Evolutionary conservation across 176 grass and related monocot species (phyloP).

Genomic region (Hordeum marinum): DNA sequence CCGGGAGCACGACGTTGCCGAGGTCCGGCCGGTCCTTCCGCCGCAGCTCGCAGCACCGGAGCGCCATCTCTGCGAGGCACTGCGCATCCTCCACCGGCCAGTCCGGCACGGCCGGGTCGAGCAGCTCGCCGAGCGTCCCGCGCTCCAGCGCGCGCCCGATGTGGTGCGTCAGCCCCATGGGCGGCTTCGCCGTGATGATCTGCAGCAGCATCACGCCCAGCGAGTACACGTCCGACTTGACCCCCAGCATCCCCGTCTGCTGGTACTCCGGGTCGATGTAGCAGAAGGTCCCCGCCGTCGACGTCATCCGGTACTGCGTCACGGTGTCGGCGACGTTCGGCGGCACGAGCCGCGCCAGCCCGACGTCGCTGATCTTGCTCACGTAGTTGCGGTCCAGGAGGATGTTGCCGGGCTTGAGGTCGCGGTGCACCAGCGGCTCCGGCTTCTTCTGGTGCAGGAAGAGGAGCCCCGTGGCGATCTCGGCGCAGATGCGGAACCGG

Average conservation of each 20-base stretch:
- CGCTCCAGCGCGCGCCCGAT: conserved; percentile 44
- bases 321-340: conserved; percentile 53
- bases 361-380: conserved; percentile 96
- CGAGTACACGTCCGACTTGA: conserved; percentile 73
- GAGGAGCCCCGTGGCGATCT: conserved; percentile 76
- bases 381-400: conserved; percentile 84
- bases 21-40: conserved; percentile 57
- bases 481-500: conserved; percentile 78
- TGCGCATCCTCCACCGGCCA: conserved; percentile 75
- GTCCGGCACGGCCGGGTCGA: conserved; percentile 46
- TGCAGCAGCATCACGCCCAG: conserved; percentile 72
- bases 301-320: conserved; percentile 78
- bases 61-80: conserved; percentile 49
- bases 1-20: conserved; percentile 45
- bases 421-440: conserved; percentile 86
- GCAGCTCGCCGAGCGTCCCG: conserved; percentile 41
- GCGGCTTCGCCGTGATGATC: conserved; percentile 59
- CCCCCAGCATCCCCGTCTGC: conserved; percentile 77
- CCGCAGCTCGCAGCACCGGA: conserved; percentile 43
- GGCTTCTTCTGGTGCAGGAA: conserved; percentile 95
- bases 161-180: conserved; percentile 69
- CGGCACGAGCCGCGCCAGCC: conserved; percentile 76
- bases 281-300: conserved; percentile 68
- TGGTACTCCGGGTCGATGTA: conserved; percentile 95
- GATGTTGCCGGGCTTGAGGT: conserved; percentile 90